Base-by-base conservation (phyloP, 192 early-diverging fungal genomes). In the Backusella tuberculispora region DNA sequence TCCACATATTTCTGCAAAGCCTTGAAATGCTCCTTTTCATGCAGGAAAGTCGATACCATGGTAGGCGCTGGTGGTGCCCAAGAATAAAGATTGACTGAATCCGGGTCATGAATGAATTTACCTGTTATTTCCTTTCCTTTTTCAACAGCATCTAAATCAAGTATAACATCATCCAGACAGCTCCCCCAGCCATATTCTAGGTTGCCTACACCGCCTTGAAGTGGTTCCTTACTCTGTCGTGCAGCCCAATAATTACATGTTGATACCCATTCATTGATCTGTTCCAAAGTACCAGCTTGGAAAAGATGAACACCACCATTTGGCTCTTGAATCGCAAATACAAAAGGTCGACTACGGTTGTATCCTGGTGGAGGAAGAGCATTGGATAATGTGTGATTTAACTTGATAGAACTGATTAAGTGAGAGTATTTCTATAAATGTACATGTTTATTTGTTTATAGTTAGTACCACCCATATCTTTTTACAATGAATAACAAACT, bases 161-260 rank as follows among this genome's bases (percentile, higher is more conserved):
- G 48, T 40, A 74, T 77, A 9, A 71, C 72, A 4, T 74, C 67
- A n/a, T 85, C 79, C n/a, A 89, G 48, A 15, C 82, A 83, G 41
- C 79, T 72, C 65, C 91, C 89, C 97, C 97, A 99, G 5, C 97
- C 97, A 74, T 95, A 97, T 73, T 99, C 97, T 83, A 93, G 89
- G 72, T 94, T 98, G 67, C 93, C 91, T 4, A 95, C 91, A 44
- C 93, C 94, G 47, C 97, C 96, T 8, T 86, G 77, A 78, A 98
- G 80, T 1, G 97, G 97, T 74, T 95, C 95, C 80, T 94, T 96
- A 69, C 92, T 95, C 50, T 90, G 91, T 38, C 96, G 80, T 19
- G 96, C 95, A 3, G 96, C 96, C 96, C 96, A 99, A 76, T 93
- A 95, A 82, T 98, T 99, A 73, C 96, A 93, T 8, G 92, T 93